Conservation (phyloP, 257 asterid genomes). For the Hygrophila difformis region DNA sequence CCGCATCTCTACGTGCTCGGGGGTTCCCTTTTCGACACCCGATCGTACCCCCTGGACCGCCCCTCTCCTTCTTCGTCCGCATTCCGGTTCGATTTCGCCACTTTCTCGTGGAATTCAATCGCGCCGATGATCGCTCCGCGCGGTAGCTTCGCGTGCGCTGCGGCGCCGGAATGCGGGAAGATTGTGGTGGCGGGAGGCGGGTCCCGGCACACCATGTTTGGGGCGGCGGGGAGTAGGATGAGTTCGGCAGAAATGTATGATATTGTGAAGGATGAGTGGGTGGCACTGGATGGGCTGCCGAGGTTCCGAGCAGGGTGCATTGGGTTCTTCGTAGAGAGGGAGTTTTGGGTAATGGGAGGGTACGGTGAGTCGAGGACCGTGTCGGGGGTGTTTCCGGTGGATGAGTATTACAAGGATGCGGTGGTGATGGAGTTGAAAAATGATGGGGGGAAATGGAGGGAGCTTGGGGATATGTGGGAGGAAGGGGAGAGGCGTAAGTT, state of each 20-base stretch:
- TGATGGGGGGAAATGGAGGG: constrained; percentile 82
- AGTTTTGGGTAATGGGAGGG: constrained; percentile 99
- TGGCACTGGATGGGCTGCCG: constrained; percentile 76
- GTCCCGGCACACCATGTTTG: constrained; percentile 77
- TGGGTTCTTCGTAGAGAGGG: constrained; percentile 65
- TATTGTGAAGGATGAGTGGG: constrained; percentile 75
- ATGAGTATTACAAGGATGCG: constrained; percentile 75
- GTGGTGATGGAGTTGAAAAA: constrained; percentile 75
- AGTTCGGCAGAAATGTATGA: constrained; percentile 94
- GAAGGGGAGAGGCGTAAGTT: constrained; percentile 76
- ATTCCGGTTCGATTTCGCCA: constrained; percentile 51
- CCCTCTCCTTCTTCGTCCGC: constrained; percentile 63
- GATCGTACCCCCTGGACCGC: constrained; percentile 72
- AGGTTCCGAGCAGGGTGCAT: constrained; percentile 93
- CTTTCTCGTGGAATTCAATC: constrained; percentile 51
- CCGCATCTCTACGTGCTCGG: constrained; percentile 69
- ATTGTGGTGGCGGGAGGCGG: constrained; percentile 96
- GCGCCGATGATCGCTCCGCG: constrained; percentile 80
- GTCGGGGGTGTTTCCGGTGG: constrained; percentile 82
- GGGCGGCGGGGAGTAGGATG: constrained; percentile 91
- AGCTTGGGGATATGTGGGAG: constrained; percentile 94
- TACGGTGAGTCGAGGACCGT: constrained; percentile 82
- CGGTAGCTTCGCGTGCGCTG: constrained; percentile 90
- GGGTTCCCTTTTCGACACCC: constrained; percentile 79
- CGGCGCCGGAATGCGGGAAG: constrained; percentile 37